Base-by-base conservation (phyloP, 192 early-diverging fungal genomes). In the Irineochytrium annulatum region DNA sequence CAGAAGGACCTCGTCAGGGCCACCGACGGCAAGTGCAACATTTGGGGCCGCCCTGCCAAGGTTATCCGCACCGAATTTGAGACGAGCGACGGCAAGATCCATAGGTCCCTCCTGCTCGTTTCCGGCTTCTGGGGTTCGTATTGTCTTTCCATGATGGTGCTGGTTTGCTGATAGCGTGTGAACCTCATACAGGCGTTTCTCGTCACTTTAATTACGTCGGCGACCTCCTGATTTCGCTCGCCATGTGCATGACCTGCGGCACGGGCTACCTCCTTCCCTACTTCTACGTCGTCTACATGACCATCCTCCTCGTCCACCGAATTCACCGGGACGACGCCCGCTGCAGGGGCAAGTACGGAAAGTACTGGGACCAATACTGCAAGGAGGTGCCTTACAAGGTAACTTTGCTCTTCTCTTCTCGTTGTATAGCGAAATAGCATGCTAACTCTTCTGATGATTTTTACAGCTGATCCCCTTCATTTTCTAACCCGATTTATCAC, bases 121-220 rank as follows among this genome's bases (percentile, higher is more conserved):
- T 86, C 84, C 37, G 89, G 89, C 4, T 91, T 77, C 78, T 91
- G 89, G 89, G 89, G 89, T 70, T 67, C 17, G 46, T 51, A 8
- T 20, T 17, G 20, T 62, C 19, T 22, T 65, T 54, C 16, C 29
- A 17, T 68, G 77, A 30, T 22, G 20, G 26, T 74, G 28, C 30
- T 27, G 3, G 26, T n/a, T n/a, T 29, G 16, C n/a, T 19, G 30
- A 17, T 64, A 24, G 20, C 3, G 24, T 35, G 45, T 34, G 26
- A n/a, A 14, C 35, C 31, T 33, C 45, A 11, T 34, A 24, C 26
- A 65, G 63, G 77, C 34, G 63, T 89, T 48, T 85, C 87, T n/a
- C 77, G 87, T 49, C 89, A 91, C 77, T 88, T 88, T 68, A 91
- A 91, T 75, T 91, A 91, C 75, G 77, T 88, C 16, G 89, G 87